phyloP scores from a whole-genome alignment of 108 stramenopile genomes.

The Nitzschia inconspicua region DNA sequence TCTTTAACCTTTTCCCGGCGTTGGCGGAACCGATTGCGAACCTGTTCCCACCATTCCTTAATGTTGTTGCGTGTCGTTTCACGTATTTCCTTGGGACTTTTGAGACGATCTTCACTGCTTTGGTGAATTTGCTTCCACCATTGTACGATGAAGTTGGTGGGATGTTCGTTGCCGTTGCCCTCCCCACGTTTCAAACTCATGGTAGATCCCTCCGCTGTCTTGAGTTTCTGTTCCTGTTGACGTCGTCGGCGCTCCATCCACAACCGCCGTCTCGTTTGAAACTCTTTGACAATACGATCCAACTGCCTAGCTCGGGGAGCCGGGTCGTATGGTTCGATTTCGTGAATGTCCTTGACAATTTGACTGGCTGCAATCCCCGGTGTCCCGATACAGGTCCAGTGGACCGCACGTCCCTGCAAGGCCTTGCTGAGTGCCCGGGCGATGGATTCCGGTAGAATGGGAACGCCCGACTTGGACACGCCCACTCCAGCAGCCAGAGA shows the following conservation, averaged over 20 bases:
- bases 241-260: constrained; percentile 20
- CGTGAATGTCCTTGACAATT: constrained; percentile 30
- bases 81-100: background rate
- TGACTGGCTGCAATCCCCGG: constrained; percentile 40
- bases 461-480: constrained; percentile 39
- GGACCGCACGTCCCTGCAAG: constrained; percentile 42
- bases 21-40: background rate
- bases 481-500: constrained; percentile 69
- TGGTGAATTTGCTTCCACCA: constrained; percentile 21
- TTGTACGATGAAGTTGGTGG: background rate
- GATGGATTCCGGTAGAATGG: constrained; percentile 60
- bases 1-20: constrained; percentile 16
- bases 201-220: background rate
- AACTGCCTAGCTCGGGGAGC: constrained; percentile 12
- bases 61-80: background rate
- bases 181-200: background rate
- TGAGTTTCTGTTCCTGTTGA: background rate
- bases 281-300: constrained; percentile 23
- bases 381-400: constrained; percentile 56
- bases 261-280: constrained; percentile 13
- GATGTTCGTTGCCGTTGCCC: background rate
- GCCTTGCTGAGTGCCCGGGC: constrained; percentile 44
- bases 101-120: background rate
- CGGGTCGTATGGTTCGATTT: constrained; percentile 17
- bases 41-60: constrained; percentile 23